phyloP scores from a whole-genome alignment of 768 basidiomycete genomes.

The Aureoboletus auriporus region DNA sequence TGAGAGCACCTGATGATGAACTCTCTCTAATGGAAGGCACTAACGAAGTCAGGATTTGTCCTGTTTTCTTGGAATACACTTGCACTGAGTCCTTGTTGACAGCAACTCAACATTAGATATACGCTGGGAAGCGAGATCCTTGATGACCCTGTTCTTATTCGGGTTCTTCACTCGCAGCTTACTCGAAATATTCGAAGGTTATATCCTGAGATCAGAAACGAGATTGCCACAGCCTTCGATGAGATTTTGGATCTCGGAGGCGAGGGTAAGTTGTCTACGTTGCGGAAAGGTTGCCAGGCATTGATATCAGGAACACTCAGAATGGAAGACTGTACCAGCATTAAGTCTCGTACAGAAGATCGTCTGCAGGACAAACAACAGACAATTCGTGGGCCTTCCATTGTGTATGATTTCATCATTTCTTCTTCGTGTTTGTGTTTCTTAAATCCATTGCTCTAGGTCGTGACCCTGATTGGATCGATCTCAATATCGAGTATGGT shows the following conservation, averaged over 20 bases:
- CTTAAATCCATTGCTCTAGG: not conserved
- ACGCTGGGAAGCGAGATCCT: slow-evolving; percentile 32
- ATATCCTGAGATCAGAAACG: slow-evolving; percentile 42
- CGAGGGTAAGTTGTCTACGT: slow-evolving; percentile 5
- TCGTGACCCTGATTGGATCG: slow-evolving; percentile 4
- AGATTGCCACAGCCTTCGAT: slow-evolving; percentile 38
- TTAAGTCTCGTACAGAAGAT: slow-evolving; percentile 28
- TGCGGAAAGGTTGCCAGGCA: too few species aligned
- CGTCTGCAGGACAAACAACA: slow-evolving; percentile 39
- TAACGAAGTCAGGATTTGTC: slow-evolving; percentile 29
- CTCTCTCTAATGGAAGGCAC: slow-evolving; percentile 20
- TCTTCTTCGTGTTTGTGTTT: not conserved
- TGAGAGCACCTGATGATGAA: slow-evolving; percentile 35
- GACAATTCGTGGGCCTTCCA: slow-evolving; percentile 46
- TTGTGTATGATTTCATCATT: slow-evolving; percentile 32
- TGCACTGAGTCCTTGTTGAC: not conserved
- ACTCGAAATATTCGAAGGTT: slow-evolving; percentile 36
- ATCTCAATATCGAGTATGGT: slow-evolving; percentile 26
- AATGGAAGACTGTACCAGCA: slow-evolving; percentile 35
- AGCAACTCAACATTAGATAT: slow-evolving; percentile 37
- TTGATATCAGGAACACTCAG: slow-evolving; percentile 17
- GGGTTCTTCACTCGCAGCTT: slow-evolving; percentile 25
- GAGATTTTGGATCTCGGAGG: slow-evolving; percentile 30
- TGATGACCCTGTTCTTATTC: slow-evolving; percentile 25
- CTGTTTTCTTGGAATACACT: not conserved